A percentile compares a stretch with the other conserved stretches of the same genome.
These are phyloP conservation scores for Elaphomyces granulatus DNA, from an alignment of 495 filamentous ascomycete genomes.

Conservation along the genomic window DNA sequence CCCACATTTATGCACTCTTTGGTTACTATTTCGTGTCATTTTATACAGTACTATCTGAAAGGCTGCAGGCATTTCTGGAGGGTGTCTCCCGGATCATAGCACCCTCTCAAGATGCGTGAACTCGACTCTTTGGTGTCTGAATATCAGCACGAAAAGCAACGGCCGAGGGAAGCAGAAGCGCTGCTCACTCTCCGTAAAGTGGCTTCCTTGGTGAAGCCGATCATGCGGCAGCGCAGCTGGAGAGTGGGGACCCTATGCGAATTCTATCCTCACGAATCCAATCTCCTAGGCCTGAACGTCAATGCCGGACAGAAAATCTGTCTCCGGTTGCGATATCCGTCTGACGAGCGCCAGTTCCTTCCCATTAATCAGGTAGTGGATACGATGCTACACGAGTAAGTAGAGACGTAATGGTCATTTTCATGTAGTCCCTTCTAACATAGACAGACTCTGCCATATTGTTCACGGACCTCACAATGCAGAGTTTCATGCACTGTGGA, in stretches of 20 bases:
- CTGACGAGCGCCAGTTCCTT: constrained; percentile 64
- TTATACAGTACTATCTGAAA: too few species aligned
- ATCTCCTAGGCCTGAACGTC: constrained; percentile 72
- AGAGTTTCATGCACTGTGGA: constrained; percentile 73
- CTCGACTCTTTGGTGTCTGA: constrained; percentile 55
- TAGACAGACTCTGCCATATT: constrained; percentile 59
- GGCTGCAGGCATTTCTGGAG: neutral
- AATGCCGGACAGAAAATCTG: constrained; percentile 66
- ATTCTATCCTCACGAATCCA: constrained; percentile 63
- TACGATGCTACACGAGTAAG: constrained; percentile 87
- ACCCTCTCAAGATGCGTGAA: constrained; percentile 39
- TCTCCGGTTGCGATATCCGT: constrained; percentile 65
- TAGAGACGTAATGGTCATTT: neutral
- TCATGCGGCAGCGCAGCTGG: constrained; percentile 82
- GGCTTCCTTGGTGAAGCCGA: constrained; percentile 83
- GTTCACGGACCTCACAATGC: constrained; percentile 69
- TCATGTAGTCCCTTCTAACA: constrained; percentile 2
- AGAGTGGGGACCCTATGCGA: constrained; percentile 67
- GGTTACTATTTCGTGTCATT: too few species aligned
- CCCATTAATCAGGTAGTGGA: constrained; percentile 67
- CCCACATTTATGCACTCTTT: too few species aligned
- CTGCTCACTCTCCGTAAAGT: constrained; percentile 67
- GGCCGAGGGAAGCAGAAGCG: constrained; percentile 64
- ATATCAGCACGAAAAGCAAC: constrained; percentile 64
- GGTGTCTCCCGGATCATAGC: neutral